Evolutionary conservation across 2,329 filamentous ascomycete genomes (phyloP).

Genomic region (Albophoma yamanashiensis): DNA sequence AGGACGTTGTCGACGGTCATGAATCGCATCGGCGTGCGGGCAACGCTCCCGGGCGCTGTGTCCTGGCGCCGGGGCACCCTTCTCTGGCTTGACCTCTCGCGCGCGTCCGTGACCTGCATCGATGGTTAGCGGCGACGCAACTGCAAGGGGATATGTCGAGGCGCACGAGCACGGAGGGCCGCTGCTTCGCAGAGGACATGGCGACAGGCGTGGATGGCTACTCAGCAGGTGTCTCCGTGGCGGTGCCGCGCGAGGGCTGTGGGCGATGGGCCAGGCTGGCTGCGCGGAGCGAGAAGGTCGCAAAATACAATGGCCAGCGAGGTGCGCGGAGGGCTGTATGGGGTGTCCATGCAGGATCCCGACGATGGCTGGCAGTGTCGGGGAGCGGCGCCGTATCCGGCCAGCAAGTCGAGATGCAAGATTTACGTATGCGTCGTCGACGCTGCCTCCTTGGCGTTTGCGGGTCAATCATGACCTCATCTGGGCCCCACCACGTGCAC

Average conservation of each 20-base stretch:
- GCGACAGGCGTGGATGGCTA: not conserved
- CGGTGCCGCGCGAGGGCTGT: not conserved
- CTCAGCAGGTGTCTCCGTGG: not conserved
- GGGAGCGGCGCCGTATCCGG: not conserved
- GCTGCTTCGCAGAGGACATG: constrained; percentile 40
- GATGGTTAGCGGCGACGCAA: constrained; percentile 6
- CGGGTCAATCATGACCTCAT: not conserved
- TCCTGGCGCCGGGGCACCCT: constrained; percentile 21
- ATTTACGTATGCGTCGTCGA: not conserved
- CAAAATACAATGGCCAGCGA: not conserved
- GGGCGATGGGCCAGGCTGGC: not conserved
- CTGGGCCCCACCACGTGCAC: not conserved
- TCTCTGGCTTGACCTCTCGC: constrained; percentile 23
- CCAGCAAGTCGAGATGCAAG: not conserved
- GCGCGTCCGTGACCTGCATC: constrained; percentile 25
- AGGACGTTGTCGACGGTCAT: constrained; percentile 92
- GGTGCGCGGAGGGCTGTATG: not conserved
- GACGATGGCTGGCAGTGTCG: not conserved
- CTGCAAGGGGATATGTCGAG: not conserved
- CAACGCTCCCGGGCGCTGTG: constrained; percentile 16
- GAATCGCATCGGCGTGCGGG: constrained; percentile 51
- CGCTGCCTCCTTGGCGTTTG: not conserved
- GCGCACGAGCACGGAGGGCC: constrained; percentile 50
- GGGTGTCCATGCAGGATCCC: not conserved
- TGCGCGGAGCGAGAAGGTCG: not conserved